Evolutionary conservation across 352 stramenopile species (phyloP).

Genomic region (Globisporangium megalacanthum): DNA sequence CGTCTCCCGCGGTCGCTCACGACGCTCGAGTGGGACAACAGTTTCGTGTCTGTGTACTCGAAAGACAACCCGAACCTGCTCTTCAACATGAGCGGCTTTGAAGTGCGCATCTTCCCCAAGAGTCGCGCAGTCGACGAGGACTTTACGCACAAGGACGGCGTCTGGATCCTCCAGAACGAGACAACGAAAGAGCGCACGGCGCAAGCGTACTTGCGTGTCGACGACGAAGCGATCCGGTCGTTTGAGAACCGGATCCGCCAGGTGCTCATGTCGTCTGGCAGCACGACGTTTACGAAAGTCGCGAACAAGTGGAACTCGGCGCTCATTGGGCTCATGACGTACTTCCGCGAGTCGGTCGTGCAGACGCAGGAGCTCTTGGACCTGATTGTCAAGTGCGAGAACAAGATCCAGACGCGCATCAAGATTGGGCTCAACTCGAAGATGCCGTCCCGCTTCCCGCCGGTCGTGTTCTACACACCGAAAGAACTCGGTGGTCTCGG

Average conservation of each 20-base stretch:
- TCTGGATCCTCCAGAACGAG: conserved; percentile 99
- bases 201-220: conserved; percentile 95
- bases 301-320: conserved; percentile 99
- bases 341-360: conserved; percentile 99
- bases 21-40: conserved; percentile 99
- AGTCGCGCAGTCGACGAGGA: conserved; percentile 87
- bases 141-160: conserved; percentile 97
- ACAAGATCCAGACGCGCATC: conserved; percentile 99
- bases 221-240: conserved; percentile 92
- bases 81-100: conserved; percentile 99
- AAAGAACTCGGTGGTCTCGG: conserved; percentile 99
- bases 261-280: conserved; percentile 99
- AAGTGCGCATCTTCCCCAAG: conserved; percentile 95
- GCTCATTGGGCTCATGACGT: conserved; percentile 98
- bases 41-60: conserved; percentile 99
- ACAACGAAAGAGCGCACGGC: conserved; percentile 99
- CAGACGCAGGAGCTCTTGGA: conserved; percentile 99
- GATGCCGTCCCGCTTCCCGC: conserved; percentile 98
- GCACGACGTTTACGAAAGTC: conserved; percentile 99
- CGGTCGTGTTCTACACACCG: conserved; percentile 99
- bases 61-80: conserved; percentile 99
- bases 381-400: conserved; percentile 99
- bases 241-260: conserved; percentile 99
- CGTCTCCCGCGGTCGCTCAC: conserved; percentile 97
- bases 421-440: conserved; percentile 99